These are phyloP conservation scores for Gliomastix tumulicola DNA, from an alignment of 2,329 filamentous ascomycete species.

Conservation along the genomic window DNA sequence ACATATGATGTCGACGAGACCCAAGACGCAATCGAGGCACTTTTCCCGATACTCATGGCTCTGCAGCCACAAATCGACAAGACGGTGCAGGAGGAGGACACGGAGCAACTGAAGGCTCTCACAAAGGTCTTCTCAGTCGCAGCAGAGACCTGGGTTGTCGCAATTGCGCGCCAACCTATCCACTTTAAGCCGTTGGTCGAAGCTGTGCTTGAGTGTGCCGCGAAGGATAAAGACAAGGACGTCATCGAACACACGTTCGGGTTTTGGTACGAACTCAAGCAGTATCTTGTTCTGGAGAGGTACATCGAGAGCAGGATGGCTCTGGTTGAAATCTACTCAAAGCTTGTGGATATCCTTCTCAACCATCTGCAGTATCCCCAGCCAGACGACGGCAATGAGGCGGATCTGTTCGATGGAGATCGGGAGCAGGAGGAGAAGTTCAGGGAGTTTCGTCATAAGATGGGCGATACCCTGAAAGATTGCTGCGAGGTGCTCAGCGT, in stretches of 20 bases:
- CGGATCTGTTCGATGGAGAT: conserved; percentile 90
- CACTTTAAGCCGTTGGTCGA: conserved; percentile 85
- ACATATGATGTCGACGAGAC: conserved; percentile 92
- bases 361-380: conserved; percentile 82
- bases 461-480: conserved; percentile 97
- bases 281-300: conserved; percentile 84
- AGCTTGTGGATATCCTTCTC: conserved; percentile 88
- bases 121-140: conserved; percentile 90
- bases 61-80: conserved; percentile 71
- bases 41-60: conserved; percentile 75
- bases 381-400: conserved; percentile 65
- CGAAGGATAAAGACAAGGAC: conserved; percentile 80
- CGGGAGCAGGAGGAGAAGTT: conserved; percentile 96
- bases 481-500: conserved; percentile 95
- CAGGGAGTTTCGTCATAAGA: conserved; percentile 89
- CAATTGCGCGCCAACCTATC: conserved; percentile 75
- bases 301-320: conserved; percentile 77
- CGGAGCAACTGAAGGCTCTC: conserved; percentile 78
- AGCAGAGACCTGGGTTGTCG: conserved; percentile 87
- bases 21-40: conserved; percentile 68
- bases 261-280: conserved; percentile 98
- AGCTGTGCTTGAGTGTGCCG: conserved; percentile 84
- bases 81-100: conserved; percentile 72
- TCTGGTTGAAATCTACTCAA: conserved; percentile 75
- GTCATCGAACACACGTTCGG: conserved; percentile 90